Conservation (phyloP, 129 eudicot genomes). For the Glebionis coronaria region DNA sequence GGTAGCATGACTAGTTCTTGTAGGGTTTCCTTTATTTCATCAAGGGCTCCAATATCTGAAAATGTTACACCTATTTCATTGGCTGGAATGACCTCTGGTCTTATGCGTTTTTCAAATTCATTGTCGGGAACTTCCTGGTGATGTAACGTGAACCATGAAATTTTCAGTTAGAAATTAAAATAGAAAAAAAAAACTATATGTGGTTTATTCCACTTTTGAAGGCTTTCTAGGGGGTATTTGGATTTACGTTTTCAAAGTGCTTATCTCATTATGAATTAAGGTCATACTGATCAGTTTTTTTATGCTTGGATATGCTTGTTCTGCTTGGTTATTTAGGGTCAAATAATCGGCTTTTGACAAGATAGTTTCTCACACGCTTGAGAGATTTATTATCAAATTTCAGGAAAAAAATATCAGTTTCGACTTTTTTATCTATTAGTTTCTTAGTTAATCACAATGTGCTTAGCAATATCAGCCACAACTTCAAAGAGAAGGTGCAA, state of each 20-base stretch:
- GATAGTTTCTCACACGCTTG: neutral
- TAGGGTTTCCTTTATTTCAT: slow-evolving; percentile 81
- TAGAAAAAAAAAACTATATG: neutral
- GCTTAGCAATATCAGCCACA: neutral
- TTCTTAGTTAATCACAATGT: neutral
- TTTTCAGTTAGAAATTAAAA: neutral
- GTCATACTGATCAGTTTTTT: neutral
- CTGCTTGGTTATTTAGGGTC: neutral
- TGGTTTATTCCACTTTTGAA: neutral
- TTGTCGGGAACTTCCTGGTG: slow-evolving; percentile 92
- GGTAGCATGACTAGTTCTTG: slow-evolving; percentile 97
- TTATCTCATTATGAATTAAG: neutral
- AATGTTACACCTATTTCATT: slow-evolving; percentile 80
- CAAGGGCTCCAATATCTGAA: slow-evolving; percentile 79
- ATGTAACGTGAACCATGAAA: neutral
- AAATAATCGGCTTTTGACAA: neutral
- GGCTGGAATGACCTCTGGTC: slow-evolving; percentile 95
- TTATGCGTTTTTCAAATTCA: slow-evolving; percentile 85
- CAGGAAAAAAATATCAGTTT: neutral
- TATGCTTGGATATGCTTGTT: neutral
- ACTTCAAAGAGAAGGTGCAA: too few relatives aligned
- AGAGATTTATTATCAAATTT: neutral
- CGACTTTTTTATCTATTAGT: neutral
- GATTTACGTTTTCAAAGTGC: neutral
- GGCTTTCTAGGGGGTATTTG: too few relatives aligned